phyloP scores from a whole-genome alignment of 2,329 filamentous ascomycete species.

The Aotearoamyces nothofagi region DNA sequence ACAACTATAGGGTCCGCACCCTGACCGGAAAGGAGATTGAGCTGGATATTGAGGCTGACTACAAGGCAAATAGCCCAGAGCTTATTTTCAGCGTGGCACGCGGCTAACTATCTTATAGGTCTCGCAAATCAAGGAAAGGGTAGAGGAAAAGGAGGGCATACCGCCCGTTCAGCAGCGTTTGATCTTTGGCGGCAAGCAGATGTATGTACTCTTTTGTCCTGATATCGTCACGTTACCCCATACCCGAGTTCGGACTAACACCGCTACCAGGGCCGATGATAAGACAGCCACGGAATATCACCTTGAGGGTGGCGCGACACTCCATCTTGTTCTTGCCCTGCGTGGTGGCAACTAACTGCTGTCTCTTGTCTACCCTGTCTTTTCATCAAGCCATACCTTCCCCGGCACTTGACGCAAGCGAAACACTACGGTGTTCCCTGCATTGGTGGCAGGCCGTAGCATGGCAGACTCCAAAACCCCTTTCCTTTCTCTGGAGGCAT shows the following conservation, averaged over 20 bases:
- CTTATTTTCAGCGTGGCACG: not conserved
- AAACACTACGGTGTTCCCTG: no score
- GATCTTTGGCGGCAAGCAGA: slow-evolving; percentile 96
- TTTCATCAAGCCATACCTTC: no score
- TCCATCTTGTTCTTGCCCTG: slow-evolving; percentile 90
- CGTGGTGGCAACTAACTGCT: slow-evolving; percentile 47
- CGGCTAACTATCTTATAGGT: slow-evolving; percentile 37
- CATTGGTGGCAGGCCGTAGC: no score
- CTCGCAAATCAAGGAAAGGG: slow-evolving; percentile 92
- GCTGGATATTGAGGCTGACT: slow-evolving; percentile 86
- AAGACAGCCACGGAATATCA: slow-evolving; percentile 84
- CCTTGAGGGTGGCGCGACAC: slow-evolving; percentile 80
- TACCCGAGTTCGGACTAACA: slow-evolving; percentile 1
- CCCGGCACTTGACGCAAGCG: no score
- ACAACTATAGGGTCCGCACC: slow-evolving; percentile 67
- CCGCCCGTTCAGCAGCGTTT: slow-evolving; percentile 91
- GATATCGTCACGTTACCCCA: slow-evolving; percentile 1
- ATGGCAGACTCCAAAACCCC: no score
- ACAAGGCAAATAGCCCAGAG: slow-evolving; percentile 57
- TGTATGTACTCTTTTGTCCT: slow-evolving; percentile 41
- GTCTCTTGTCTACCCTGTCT: not conserved
- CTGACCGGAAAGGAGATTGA: slow-evolving; percentile 98
- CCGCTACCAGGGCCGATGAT: slow-evolving; percentile 65
- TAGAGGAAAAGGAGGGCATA: slow-evolving; percentile 98
- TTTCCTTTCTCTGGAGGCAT: no score